A percentile compares a stretch with the other conserved stretches of the same genome.
phyloP scores from a whole-genome alignment of 2,329 filamentous ascomycete genomes.

The Ceratocystis huliohia region DNA sequence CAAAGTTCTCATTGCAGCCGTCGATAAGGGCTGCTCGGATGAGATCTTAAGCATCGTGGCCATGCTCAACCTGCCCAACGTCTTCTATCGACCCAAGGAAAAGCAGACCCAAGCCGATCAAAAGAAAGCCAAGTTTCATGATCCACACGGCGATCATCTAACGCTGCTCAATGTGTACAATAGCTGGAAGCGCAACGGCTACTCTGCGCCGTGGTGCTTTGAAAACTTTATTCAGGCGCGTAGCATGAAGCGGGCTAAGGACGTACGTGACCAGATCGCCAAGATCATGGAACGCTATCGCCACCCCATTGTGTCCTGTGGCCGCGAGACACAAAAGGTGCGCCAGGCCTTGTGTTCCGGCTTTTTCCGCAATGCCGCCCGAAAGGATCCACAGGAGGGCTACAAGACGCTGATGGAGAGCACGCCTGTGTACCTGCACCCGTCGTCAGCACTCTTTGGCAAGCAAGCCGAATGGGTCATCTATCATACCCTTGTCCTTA shows the following conservation, averaged over 20 bases:
- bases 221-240: conserved; percentile 96
- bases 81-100: conserved; percentile 94
- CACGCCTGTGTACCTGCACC: conserved; percentile 90
- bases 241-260: conserved; percentile 75
- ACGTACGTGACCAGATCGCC: conserved; percentile 82
- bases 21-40: conserved; percentile 80
- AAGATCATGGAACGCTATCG: conserved; percentile 90
- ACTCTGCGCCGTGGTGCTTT: conserved; percentile 81
- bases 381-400: conserved; percentile 91
- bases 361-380: conserved; percentile 88
- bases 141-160: conserved; percentile 84
- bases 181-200: conserved; percentile 79
- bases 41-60: conserved; percentile 90
- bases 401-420: conserved; percentile 96
- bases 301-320: conserved; percentile 70
- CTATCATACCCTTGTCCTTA: conserved; percentile 81
- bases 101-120: conserved; percentile 94
- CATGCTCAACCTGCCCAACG: conserved; percentile 74
- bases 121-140: conserved; percentile 96
- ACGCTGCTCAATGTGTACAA: conserved; percentile 96
- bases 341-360: conserved; percentile 80
- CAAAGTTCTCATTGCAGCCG: conserved; percentile 78
- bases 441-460: conserved; percentile 79
- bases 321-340: conserved; percentile 73
- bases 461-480: conserved; percentile 96